A percentile compares a stretch with the other conserved stretches of the same genome.
phyloP scores from a whole-genome alignment of 1,139 yeast species.

The Ogataea hybrid region DNA sequence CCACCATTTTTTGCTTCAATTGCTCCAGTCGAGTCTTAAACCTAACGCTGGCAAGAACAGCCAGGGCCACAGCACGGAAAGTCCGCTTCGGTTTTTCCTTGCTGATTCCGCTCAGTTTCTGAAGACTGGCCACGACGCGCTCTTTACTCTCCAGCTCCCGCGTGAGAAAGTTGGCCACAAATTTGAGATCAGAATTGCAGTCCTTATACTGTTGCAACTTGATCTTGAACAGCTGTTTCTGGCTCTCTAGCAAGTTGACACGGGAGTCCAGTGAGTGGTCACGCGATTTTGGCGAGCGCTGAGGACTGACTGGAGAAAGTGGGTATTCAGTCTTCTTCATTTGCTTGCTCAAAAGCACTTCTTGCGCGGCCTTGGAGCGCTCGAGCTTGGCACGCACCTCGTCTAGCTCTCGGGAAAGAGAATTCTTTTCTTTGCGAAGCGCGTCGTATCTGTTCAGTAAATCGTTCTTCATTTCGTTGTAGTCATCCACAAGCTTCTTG shows the following conservation, averaged over 20 bases:
- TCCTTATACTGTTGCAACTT: slow-evolving; percentile 26
- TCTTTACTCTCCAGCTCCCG: slow-evolving; percentile 47
- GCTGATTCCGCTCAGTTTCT: slow-evolving; percentile 24
- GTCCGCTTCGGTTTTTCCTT: slow-evolving; percentile 31
- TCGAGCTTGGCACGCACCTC: slow-evolving; percentile 16
- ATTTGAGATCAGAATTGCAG: slow-evolving; percentile 47
- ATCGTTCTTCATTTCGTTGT: slow-evolving; percentile 32
- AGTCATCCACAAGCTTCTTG: slow-evolving; percentile 24
- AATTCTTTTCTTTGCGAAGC: slow-evolving; percentile 22
- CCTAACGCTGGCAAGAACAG: slow-evolving; percentile 57
- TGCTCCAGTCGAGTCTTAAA: slow-evolving; percentile 37
- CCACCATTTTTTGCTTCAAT: slow-evolving; percentile 15
- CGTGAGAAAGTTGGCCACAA: slow-evolving; percentile 49
- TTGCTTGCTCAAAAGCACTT: slow-evolving; percentile 14
- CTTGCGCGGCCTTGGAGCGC: slow-evolving; percentile 20
- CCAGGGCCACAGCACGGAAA: slow-evolving; percentile 43
- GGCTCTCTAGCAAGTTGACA: slow-evolving; percentile 20
- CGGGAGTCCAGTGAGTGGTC: slow-evolving; percentile 2
- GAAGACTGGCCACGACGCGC: slow-evolving; percentile 28
- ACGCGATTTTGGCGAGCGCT: background rate
- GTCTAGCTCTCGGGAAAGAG: slow-evolving; percentile 22
- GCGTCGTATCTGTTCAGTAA: slow-evolving; percentile 26
- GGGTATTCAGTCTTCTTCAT: slow-evolving; percentile 19
- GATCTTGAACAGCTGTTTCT: slow-evolving; percentile 24
- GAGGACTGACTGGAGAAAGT: slow-evolving; percentile 30